Evolutionary conservation across 805 yeast genomes (phyloP), one percentile per base, ranked within the genome.

Genomic region (Candida khao-thaluensis): DNA sequence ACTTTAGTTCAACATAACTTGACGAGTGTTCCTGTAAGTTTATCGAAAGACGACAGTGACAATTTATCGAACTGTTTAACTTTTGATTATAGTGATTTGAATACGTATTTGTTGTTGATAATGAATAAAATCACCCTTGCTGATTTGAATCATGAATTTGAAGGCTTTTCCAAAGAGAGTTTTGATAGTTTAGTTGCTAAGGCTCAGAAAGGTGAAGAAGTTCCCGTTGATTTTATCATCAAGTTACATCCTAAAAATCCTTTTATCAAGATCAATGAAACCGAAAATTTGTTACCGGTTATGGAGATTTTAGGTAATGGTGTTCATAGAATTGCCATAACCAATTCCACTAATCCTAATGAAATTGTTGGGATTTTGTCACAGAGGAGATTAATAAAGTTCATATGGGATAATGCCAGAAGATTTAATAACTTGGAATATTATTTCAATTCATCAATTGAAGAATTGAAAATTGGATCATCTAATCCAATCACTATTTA

Each of bases 261-360:
- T 2, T 88, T 90, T 55, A 74, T 85, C 45, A 85, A 86, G 55
- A 68, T 93, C 42, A 76, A 79, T 30, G 89, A 86, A 51, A 49
- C 63, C 16, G 89, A 83, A 40, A 76, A 81, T 15, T 66, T 91
- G 37, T 72, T 82, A 29, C 74, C 78, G 4, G 96, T 87, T 2
- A 85, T 86, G 51, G 95, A 88, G 59, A 80, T 85, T 9, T 69
- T 91, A 45, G 98, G 97, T n/a, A 78, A 85, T 27, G 99, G 99
- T 15, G 96, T 90, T 3, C 99, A 93, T 64, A 74, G 99, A 56
- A 79, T 91, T 15, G 96, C 97, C 8, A 85, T 90, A 40, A 74
- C 83, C 16, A 70, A 79, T 54, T 24, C 35, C 9, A 15, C 29
- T 8, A 28, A 41, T 20, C 37, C 38, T 2, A 69, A 75, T 17